Conservation (phyloP, 2,329 filamentous ascomycete species). For the Sporothrix phasma region DNA sequence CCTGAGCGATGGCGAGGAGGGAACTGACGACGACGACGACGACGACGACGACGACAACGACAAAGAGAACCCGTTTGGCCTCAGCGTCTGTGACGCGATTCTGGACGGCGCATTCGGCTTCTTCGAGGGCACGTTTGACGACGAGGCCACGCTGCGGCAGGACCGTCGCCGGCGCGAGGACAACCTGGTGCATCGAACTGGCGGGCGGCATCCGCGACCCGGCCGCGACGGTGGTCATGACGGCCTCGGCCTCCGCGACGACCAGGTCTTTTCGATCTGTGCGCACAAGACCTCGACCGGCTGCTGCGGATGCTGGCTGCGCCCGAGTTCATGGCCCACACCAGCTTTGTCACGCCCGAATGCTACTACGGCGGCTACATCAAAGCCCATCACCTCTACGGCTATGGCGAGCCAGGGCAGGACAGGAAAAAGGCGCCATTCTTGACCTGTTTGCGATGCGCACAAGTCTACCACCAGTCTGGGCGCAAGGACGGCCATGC, state of each 20-base stretch:
- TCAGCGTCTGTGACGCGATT: slow-evolving; percentile 1
- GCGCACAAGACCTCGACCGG: slow-evolving; percentile 10
- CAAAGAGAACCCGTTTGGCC: neutral
- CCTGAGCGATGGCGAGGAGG: neutral
- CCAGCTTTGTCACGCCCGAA: slow-evolving; percentile 1
- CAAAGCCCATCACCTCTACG: neutral
- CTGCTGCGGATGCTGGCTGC: neutral
- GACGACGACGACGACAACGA: neutral
- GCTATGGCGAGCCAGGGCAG: neutral
- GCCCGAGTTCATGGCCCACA: neutral
- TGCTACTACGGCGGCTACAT: slow-evolving; percentile 14
- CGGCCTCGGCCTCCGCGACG: neutral
- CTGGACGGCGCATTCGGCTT: neutral
- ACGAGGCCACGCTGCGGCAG: neutral
- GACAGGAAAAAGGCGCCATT: neutral
- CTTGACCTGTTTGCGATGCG: neutral
- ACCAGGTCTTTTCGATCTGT: slow-evolving; percentile 14
- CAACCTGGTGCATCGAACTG: neutral
- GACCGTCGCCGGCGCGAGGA: slow-evolving; percentile 3
- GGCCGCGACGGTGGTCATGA: no score
- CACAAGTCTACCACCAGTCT: slow-evolving; percentile 1
- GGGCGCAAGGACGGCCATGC: neutral
- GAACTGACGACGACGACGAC: neutral
- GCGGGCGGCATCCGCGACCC: neutral
- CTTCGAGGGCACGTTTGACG: neutral